Base-by-base conservation (phyloP, 139 green algal species). In the Coelastrella sp. region DNA sequence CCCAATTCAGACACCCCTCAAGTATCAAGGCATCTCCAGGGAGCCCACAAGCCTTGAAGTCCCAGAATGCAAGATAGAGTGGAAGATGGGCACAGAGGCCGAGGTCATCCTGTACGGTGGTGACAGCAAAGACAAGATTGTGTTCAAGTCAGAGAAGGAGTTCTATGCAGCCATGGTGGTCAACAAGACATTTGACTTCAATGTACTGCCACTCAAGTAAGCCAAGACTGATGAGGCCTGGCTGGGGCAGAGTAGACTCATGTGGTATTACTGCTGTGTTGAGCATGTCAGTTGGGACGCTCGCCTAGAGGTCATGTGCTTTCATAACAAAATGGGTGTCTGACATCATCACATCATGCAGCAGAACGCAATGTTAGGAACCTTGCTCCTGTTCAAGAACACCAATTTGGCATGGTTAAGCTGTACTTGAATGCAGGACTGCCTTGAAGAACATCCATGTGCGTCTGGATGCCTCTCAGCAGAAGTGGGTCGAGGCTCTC, bases 121-220 rank as follows among this genome's bases (percentile, higher is more conserved):
- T 27, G 50, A 81, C 73, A 69, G 13, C 21, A 67, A 66, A 7
- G 69, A 79, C 0, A 66, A 45, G 23, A 45, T 53, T 34, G n/a
- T 48, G 48, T 81, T 81, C 40, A 17, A 8, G 0, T 50, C 30
- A n/a, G 73, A 81, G n/a, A 81, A 81, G 73, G 73, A 81, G 21
- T 81, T 81, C n/a, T 81, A 81, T 25, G 48, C 73, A 35, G 73
- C 73, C n/a, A 53, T 81, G 48, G 25, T 41, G 13, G 48, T 81
- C 48, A 81, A 66, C 48, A 81, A 81, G 50, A 81, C 73, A 1
- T 53, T 81, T n/a, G 73, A 81, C 73, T 81, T 81, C 48, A 59
- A 68, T 8, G 25, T 43, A 0, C 43, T 51, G 73, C 32, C 48
- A 17, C n/a, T 81, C 5, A 81, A 53, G 73, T 81, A 38, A 81